A percentile compares a stretch with the other conserved stretches of the same genome.
Evolutionary conservation across 2,329 filamentous ascomycete species (phyloP).

Genomic region (Penicillium sp.): DNA sequence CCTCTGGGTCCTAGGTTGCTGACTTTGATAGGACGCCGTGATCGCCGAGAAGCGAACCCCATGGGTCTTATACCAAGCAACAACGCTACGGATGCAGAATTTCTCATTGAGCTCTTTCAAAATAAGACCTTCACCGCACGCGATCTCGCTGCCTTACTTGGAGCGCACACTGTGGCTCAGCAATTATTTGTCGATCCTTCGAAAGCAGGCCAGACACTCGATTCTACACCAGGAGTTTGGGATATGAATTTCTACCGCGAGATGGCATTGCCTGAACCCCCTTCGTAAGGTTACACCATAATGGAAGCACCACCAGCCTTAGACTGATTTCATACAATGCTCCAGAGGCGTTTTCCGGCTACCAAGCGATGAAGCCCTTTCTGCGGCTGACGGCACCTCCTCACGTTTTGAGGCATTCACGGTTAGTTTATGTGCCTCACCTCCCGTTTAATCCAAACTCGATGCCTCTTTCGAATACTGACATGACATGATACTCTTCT

Average conservation of each 20-base stretch:
- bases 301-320: neutral
- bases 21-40: neutral
- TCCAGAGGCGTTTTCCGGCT: neutral
- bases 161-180: neutral
- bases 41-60: neutral
- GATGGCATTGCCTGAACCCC: neutral
- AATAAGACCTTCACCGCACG: neutral
- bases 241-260: neutral
- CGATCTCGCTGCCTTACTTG: neutral
- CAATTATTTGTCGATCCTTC: neutral
- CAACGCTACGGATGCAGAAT: neutral
- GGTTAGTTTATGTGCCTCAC: neutral
- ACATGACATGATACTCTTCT: neutral
- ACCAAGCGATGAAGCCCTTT: neutral
- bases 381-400: neutral
- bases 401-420: neutral
- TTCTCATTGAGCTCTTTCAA: neutral
- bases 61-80: neutral
- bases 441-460: neutral
- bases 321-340: neutral
- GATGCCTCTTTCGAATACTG: neutral
- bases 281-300: neutral
- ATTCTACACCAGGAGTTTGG: neutral
- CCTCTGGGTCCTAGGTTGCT: neutral
- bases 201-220: neutral